These are phyloP conservation scores for Alternaria infectoria DNA, from an alignment of 2,329 filamentous ascomycete species.

Conservation along the genomic window DNA sequence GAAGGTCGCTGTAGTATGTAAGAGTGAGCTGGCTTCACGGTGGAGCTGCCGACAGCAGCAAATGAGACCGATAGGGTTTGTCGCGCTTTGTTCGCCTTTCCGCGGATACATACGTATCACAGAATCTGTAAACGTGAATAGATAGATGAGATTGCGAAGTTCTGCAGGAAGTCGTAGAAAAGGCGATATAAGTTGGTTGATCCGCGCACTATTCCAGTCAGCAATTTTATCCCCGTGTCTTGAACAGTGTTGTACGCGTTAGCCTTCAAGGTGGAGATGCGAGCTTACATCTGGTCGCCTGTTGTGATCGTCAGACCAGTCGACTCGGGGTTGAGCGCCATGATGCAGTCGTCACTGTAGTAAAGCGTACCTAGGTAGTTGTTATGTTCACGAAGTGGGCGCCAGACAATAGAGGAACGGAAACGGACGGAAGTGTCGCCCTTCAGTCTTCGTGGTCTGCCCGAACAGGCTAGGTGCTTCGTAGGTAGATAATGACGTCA, in stretches of 20 bases:
- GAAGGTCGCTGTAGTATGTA: background rate
- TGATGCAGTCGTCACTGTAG: background rate
- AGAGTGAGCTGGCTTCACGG: background rate
- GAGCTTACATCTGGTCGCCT: background rate
- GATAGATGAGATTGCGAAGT: background rate
- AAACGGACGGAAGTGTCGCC: background rate
- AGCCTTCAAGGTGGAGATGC: background rate
- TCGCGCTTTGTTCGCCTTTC: background rate
- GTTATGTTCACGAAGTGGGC: background rate
- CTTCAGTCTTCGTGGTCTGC: background rate
- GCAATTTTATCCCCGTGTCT: background rate
- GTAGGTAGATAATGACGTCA: background rate
- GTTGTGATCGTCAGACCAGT: background rate
- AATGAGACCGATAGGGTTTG: background rate
- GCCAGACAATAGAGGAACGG: background rate
- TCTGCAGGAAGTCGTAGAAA: background rate
- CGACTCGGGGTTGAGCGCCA: background rate
- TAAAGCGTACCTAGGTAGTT: background rate
- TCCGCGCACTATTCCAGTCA: background rate
- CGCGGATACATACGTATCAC: background rate
- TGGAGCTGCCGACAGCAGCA: background rate
- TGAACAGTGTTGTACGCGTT: background rate
- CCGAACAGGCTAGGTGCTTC: background rate
- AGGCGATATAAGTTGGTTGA: background rate
- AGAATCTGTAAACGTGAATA: background rate